Conservation (phyloP, 352 stramenopile species). For the Globisporangium nagaii region DNA sequence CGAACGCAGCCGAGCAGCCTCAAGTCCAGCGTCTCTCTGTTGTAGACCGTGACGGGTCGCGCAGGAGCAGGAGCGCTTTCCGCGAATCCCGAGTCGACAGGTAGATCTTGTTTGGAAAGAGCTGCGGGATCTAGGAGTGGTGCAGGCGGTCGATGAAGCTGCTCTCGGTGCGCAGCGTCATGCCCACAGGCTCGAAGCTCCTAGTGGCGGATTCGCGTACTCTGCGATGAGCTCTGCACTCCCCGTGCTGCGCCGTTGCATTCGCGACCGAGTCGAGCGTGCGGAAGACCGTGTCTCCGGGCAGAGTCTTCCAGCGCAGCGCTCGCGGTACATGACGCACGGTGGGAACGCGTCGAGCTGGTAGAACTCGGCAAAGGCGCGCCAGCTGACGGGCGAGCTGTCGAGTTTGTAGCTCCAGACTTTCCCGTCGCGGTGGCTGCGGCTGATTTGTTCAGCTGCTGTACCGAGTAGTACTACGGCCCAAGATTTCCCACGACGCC, state of each 20-base stretch:
- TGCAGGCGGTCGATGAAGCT: slow-evolving; percentile 1
- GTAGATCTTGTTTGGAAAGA: neutral
- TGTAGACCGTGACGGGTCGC: neutral
- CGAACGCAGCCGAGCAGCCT: neutral
- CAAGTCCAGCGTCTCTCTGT: neutral
- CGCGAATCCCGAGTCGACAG: neutral
- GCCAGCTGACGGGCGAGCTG: neutral
- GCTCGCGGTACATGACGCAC: neutral
- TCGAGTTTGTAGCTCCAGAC: neutral
- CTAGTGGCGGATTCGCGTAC: neutral
- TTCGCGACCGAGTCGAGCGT: neutral
- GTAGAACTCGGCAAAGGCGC: neutral
- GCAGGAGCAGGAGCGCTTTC: neutral
- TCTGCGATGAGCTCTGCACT: neutral
- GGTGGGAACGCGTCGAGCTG: neutral
- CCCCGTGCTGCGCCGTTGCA: neutral
- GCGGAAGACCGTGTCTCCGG: neutral
- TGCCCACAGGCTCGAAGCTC: neutral
- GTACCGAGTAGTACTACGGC: neutral
- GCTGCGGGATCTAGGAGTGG: slow-evolving; percentile 3
- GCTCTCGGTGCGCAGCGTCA: neutral
- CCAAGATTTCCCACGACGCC: neutral
- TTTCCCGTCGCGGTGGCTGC: neutral
- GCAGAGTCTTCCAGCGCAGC: neutral
- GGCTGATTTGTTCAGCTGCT: neutral